Evolutionary conservation across 1,284 basidiomycete species (phyloP).

Genomic region (Cronartium quercuum): DNA sequence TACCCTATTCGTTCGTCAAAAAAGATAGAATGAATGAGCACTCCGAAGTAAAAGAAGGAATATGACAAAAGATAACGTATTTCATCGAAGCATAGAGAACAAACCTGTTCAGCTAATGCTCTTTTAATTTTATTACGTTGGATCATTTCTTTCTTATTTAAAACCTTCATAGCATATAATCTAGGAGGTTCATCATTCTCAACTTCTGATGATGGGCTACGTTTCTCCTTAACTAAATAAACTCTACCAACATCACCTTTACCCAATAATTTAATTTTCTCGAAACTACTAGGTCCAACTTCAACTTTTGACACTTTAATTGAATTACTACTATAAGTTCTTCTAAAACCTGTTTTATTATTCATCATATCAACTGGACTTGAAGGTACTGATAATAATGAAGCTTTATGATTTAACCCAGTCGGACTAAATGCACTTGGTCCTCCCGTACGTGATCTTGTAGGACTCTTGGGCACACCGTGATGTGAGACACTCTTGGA

Average conservation of each 20-base stretch:
- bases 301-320: slow-evolving; percentile 79
- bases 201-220: slow-evolving; percentile 81
- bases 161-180: slow-evolving; percentile 56
- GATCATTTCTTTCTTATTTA: slow-evolving; percentile 97
- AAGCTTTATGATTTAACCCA: background rate
- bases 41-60: background rate
- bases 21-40: background rate
- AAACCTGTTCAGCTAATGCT: slow-evolving; percentile 77
- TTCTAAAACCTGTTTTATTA: slow-evolving; percentile 68
- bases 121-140: slow-evolving; percentile 97
- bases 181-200: slow-evolving; percentile 71
- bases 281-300: slow-evolving; percentile 80
- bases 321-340: slow-evolving; percentile 94
- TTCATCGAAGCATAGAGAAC: background rate
- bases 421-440: background rate
- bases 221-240: slow-evolving; percentile 92
- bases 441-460: background rate
- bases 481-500: slow-evolving; percentile 16
- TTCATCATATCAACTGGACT: background rate
- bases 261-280: slow-evolving; percentile 88
- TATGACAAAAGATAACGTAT: background rate
- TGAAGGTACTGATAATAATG: background rate
- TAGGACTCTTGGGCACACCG: background rate
- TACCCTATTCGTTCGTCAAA: slow-evolving; percentile 58
- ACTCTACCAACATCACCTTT: slow-evolving; percentile 95